These are phyloP conservation scores for Physocladia obscura DNA, from an alignment of 192 early-diverging fungal genomes.

Conservation along the genomic window DNA sequence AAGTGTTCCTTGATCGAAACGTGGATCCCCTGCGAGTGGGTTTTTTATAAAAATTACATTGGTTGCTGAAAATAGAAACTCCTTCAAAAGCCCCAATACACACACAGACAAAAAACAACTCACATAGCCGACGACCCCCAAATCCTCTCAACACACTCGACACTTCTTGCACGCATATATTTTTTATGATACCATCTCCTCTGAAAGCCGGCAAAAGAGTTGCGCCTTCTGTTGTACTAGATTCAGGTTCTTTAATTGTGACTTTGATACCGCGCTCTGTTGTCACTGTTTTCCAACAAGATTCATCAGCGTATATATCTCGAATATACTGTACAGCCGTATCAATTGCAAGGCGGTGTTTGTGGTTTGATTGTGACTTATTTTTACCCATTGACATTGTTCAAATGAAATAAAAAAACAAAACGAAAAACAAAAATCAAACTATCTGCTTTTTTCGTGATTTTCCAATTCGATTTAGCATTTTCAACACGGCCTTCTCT, in stretches of 20 bases:
- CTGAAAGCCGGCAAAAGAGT: conserved; percentile 13
- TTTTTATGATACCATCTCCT: conserved; percentile 9
- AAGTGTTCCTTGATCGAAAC: conserved; percentile 18
- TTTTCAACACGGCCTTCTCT: no score
- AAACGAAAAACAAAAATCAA: no score
- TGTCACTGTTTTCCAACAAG: conserved; percentile 1
- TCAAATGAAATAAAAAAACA: no score
- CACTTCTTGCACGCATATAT: conserved; percentile 19
- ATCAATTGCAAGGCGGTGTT: neutral
- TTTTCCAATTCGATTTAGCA: no score
- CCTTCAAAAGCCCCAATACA: neutral
- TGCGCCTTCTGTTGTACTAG: neutral
- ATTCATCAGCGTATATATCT: neutral
- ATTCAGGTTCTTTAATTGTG: neutral
- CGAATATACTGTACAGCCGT: neutral
- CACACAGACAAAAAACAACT: neutral
- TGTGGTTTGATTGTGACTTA: neutral
- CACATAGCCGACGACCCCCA: conserved; percentile 14
- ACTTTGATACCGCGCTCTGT: conserved; percentile 1
- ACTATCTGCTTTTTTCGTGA: no score
- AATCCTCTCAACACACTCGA: conserved; percentile 18
- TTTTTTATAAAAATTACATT: neutral
- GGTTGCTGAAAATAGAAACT: neutral
- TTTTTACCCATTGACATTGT: no score
- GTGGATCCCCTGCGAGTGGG: conserved; percentile 20